Base-by-base conservation (phyloP, 2,329 filamentous ascomycete genomes). In the Colletotrichum lupini region DNA sequence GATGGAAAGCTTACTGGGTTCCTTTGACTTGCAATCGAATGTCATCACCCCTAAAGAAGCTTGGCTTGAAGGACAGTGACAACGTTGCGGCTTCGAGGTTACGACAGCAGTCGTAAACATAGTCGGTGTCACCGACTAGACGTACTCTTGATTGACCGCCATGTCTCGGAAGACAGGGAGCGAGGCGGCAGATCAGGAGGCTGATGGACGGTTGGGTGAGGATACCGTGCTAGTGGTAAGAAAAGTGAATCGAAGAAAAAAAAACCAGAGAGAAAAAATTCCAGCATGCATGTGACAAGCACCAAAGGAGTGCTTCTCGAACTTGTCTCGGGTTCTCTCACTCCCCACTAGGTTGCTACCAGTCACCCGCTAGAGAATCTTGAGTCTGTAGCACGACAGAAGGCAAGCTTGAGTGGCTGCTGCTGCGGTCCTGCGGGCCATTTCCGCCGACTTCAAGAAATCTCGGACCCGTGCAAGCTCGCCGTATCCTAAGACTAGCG, bases 91-190 rank as follows among this genome's bases (percentile, higher is more conserved):
- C 49, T 60, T 24, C 5, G 26, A 65, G 35, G 64, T 49, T 49
- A 19, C 57, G 35, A 35, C 57, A 57, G 30, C 56, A n/a, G 53
- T 65, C 55, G 52, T 65, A 28, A 35, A 64, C n/a, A 55, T 16
- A 60, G 67, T 57, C 71, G 71, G 60, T 65, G 60, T 73, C 49
- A 32, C 67, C 67, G 71, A 62, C 22, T 11, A 61, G 55, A 32
- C 60, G 56, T 28, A 52, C 57, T 22, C 42, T 67, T 28, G 67
- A 52, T 57, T 60, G 71, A 35, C 67, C 71, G 71, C 71, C 60
- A 62, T 73, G 71, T 73, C 67, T 73, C 71, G 35, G 71, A 70
- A 42, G 60, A 56, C 46, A 65, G 67, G 59, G 60, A 65, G 66
- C 46, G 32, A 65, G 55, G 32, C 26, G 59, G 53, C 14, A 55